Evolutionary conservation across 2,329 filamentous ascomycete genomes (phyloP).

Genomic region (Passalora sequoiae): DNA sequence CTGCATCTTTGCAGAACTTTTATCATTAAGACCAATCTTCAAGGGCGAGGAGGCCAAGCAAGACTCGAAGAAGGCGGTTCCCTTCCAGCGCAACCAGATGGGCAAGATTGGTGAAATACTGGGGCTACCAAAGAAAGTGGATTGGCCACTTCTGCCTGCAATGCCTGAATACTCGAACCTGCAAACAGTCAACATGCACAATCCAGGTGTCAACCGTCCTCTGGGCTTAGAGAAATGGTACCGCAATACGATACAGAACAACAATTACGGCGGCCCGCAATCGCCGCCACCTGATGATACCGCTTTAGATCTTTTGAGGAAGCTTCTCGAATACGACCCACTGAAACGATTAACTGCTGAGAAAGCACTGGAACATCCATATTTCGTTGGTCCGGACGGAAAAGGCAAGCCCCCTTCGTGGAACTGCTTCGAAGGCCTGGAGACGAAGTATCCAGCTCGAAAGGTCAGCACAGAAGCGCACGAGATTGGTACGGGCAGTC

Average conservation of each 20-base stretch:
- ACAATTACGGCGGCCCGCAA: constrained; percentile 38
- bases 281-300: constrained; percentile 56
- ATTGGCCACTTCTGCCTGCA: constrained; percentile 75
- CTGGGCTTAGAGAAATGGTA: constrained; percentile 65
- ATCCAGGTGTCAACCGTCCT: constrained; percentile 48
- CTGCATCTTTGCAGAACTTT: constrained; percentile 92
- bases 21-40: constrained; percentile 89
- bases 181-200: constrained; percentile 38
- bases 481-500: constrained; percentile 82
- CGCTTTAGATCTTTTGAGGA: constrained; percentile 68
- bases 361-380: constrained; percentile 82
- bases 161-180: constrained; percentile 72
- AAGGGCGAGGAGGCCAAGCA: constrained; percentile 99
- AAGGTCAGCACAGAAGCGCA: constrained; percentile 93
- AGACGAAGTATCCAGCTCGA: constrained; percentile 81
- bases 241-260: constrained; percentile 44
- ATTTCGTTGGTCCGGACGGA: constrained; percentile 56
- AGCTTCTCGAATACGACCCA: constrained; percentile 88
- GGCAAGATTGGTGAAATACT: constrained; percentile 97
- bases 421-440: constrained; percentile 87
- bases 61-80: constrained; percentile 95
- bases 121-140: constrained; percentile 80
- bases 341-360: constrained; percentile 81
- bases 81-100: constrained; percentile 98
- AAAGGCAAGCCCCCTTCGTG: constrained; percentile 50